phyloP scores from a whole-genome alignment of 345 rosid species.

The Eucalyptus pauciflora region DNA sequence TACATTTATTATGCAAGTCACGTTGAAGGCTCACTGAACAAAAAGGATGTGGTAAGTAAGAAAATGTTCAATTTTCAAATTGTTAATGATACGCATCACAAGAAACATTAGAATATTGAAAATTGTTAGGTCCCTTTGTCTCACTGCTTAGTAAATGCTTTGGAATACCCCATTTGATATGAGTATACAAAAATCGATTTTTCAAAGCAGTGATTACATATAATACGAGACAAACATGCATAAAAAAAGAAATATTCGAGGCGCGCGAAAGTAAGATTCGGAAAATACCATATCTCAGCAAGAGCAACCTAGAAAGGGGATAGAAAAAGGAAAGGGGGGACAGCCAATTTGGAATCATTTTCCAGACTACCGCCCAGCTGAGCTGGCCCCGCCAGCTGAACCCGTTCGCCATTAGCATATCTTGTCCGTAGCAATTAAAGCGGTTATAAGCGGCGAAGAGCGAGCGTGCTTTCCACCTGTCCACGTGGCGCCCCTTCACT shows the following conservation, averaged over 20 bases:
- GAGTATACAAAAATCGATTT: not conserved
- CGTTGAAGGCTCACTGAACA: not conserved
- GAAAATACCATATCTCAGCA: not conserved
- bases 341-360: not conserved
- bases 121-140: not conserved
- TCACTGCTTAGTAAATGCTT: not conserved
- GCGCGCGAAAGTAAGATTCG: not conserved
- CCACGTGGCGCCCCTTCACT: not conserved
- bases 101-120: not conserved
- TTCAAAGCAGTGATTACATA: not conserved
- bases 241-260: not conserved
- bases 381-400: not conserved
- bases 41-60: not conserved
- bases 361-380: not conserved
- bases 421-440: not conserved
- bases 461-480: not conserved
- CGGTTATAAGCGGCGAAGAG: not conserved
- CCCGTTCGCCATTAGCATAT: not conserved
- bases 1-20: not conserved
- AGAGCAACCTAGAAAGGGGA: not conserved
- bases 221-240: not conserved
- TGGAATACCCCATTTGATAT: not conserved
- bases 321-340: not conserved
- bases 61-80: not conserved
- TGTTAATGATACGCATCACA: not conserved